Conservation (phyloP, 2,329 filamentous ascomycete species). For the Grosmannia clavigera region DNA sequence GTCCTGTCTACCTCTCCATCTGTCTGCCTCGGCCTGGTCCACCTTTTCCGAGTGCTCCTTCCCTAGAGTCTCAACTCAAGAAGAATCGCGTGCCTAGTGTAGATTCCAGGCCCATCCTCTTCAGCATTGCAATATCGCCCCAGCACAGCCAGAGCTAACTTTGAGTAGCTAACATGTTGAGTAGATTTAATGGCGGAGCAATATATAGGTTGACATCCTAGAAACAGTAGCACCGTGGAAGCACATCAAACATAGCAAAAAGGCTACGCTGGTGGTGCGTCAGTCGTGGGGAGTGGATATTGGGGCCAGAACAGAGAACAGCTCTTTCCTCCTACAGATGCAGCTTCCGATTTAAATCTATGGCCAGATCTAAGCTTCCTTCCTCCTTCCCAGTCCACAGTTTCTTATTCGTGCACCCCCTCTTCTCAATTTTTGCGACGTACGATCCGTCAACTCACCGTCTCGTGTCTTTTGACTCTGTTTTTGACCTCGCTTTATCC, state of each 20-base stretch:
- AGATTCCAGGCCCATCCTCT: neutral
- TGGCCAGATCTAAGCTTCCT: neutral
- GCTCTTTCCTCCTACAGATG: neutral
- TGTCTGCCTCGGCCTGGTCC: neutral
- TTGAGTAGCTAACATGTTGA: neutral
- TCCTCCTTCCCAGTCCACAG: neutral
- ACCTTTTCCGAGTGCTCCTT: neutral
- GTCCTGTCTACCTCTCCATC: neutral
- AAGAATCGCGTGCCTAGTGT: neutral
- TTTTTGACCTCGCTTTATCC: neutral
- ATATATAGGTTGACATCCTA: neutral
- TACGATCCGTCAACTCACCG: neutral
- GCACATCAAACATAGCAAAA: too few species aligned
- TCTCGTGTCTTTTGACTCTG: neutral
- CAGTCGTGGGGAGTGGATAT: neutral
- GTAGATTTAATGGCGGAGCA: neutral
- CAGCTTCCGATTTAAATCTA: neutral
- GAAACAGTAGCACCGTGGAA: neutral
- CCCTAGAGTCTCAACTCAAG: neutral
- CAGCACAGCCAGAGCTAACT: neutral
- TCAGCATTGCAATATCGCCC: neutral
- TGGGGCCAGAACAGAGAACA: neutral
- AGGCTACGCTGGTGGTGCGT: neutral
- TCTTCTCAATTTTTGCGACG: neutral
- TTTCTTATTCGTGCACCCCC: neutral